Evolutionary conservation across 176 grass and related monocot genomes (phyloP).

Genomic region (Musa acuminata): DNA sequence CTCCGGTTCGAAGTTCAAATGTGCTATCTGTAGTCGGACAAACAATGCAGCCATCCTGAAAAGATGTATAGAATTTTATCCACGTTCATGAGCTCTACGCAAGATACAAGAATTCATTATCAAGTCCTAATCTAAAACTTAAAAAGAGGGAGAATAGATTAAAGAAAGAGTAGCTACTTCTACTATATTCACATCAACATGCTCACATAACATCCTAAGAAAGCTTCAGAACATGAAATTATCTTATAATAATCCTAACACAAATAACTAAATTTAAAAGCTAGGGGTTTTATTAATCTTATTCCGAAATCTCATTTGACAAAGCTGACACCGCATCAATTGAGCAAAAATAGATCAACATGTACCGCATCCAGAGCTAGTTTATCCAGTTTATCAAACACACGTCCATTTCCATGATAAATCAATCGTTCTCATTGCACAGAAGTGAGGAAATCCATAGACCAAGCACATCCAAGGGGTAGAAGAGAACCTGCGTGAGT

Average conservation of each 20-base stretch:
- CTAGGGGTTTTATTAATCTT: no score
- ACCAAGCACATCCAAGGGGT: background rate
- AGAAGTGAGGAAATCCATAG: background rate
- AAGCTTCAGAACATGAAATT: no score
- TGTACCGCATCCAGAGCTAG: no score
- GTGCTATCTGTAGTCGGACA: constrained; percentile 96
- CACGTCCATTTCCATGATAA: background rate
- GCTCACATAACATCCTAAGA: no score
- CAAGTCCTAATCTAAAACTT: background rate
- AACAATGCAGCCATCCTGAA: constrained; percentile 87
- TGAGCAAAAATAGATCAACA: no score
- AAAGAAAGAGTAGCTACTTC: no score
- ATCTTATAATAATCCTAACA: no score
- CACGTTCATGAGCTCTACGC: background rate
- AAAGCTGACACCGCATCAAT: no score
- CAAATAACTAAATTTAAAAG: no score
- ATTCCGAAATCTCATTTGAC: no score
- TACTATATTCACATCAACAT: no score
- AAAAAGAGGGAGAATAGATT: background rate
- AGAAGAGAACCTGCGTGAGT: constrained; percentile 66
- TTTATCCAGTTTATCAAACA: no score
- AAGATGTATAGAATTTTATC: background rate
- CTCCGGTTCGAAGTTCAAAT: constrained; percentile 77
- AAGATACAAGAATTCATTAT: background rate
- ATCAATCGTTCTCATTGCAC: background rate